Evolutionary conservation across 495 filamentous ascomycete genomes (phyloP), one percentile per base, ranked within the genome.

Genomic region (Penicillium turbatum): DNA sequence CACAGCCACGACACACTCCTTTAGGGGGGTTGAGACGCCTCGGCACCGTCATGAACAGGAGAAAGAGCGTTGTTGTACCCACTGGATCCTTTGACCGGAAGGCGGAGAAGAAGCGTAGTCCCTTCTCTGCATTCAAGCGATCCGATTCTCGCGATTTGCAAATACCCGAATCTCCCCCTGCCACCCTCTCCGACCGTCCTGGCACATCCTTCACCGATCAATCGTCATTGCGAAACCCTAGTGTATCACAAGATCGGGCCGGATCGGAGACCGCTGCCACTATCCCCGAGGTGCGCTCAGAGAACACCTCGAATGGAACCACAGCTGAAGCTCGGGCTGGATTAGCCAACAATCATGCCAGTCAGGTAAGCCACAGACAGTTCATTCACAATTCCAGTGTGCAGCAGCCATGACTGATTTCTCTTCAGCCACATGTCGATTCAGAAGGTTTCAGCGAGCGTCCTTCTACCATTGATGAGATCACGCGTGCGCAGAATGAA

Each of bases 401-500:
- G 8, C 13, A 42, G 13, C 21, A 12, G 26, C 11, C 7, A 24
- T 53, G 45, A 54, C 27, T 53, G 2, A 53, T 59, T 48, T 24
- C 9, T 5, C 50, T 43, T 24, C 45, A 79, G 70, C 68, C 72
- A 13, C 76, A 75, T 53, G 76, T 78, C 24, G 81, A 84, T 58
- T 72, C 77, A 2, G 81, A 83, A 65, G 80, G 80, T 5, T 93
- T 84, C 66, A 86, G 77, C 15, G 81, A 92, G 19, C 86, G 86
- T 15, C 77, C 83, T 15, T 65, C 81, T 8, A 77, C 75, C 37
- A 77, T 85, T 55, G 90, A 96, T 64, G 88, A 91, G 21, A 96
- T 95, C 45, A 86, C 87, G 13, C 84, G 86, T 61, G 91, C 90
- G 11, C 79, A 96, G 66, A 82, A 80, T 58, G 90, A 95, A 71